Evolutionary conservation across 352 stramenopile species (phyloP), one percentile per base, ranked within the genome.

Genomic region (Globisporangium viniferum): DNA sequence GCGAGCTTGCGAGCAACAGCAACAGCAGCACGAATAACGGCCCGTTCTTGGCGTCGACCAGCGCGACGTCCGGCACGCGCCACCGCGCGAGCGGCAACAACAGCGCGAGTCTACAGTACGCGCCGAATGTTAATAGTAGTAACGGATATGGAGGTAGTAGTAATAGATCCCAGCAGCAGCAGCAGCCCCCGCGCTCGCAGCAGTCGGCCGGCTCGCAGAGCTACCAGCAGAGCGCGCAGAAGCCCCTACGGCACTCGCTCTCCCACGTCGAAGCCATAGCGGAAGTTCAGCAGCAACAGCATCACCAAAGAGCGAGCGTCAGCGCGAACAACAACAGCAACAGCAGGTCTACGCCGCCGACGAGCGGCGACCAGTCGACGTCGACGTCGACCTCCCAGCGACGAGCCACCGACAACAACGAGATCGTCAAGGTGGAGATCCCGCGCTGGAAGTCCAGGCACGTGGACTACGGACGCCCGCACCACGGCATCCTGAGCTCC

Each of bases 361-460:
- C 22, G 56, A 73, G 29, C 46, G 27, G 44, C 44, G 18, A 51
- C 44, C 44, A 22, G 12, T 59, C 67, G 29, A 49, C 54, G 35
- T 73, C 67, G 35, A 36, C 48, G n/a, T 69, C 62, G 22, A 46
- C 51, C 55, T 65, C 55, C 27, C 44, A 68, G 54, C 57, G 57
- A 9, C 14, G 53, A 3, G 15, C 36, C 15, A 58, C 54, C 9
- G 76, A 71, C 8, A 82, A 92, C 8, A 83, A 92, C 54, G 82
- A 93, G 62, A 85, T 91, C 35, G 46, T 87, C 22, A 86, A 87
- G 53, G 82, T 93, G 55, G 85, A 93, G 67, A 93, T 93, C 65
- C 85, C 85, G 7, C 69, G 73, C 15, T 93, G 85, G 85, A 74
- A 88, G 55, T 85, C 80, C 44, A 86, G 78, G 62, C 78, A 90